A percentile compares a stretch with the other conserved stretches of the same genome.
phyloP scores from a whole-genome alignment of 2,329 filamentous ascomycete genomes.

The Lecanicillium sp. region DNA sequence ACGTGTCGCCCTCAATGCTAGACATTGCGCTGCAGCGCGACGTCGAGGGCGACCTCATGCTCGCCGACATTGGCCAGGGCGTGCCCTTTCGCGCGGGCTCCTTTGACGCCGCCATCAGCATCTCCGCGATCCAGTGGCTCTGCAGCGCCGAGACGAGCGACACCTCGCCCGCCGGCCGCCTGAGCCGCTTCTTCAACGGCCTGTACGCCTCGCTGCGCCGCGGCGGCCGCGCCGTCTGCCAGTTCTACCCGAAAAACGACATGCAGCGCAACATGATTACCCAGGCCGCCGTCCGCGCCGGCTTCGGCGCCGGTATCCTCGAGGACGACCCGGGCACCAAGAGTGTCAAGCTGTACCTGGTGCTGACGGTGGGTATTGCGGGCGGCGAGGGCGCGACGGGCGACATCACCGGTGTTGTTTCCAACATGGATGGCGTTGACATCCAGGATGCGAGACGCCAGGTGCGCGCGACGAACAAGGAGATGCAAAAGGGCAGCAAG shows the following conservation, averaged over 20 bases:
- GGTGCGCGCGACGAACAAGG: constrained; percentile 36
- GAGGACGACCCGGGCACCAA: constrained; percentile 97
- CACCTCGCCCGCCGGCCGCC: constrained; percentile 67
- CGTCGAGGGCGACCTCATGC: constrained; percentile 85
- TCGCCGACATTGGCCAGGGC: constrained; percentile 92
- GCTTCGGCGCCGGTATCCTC: constrained; percentile 88
- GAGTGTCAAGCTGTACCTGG: constrained; percentile 92
- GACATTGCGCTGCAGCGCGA: constrained; percentile 86
- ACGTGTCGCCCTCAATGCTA: constrained; percentile 94
- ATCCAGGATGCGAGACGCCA: constrained; percentile 62
- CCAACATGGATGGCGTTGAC: constrained; percentile 82
- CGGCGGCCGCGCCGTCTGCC: constrained; percentile 85
- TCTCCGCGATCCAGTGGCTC: constrained; percentile 96
- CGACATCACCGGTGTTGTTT: constrained; percentile 86
- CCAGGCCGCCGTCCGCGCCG: constrained; percentile 81
- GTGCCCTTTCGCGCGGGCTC: constrained; percentile 86
- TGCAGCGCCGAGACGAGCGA: constrained; percentile 91
- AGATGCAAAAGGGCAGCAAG: constrained; percentile 73
- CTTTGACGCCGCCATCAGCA: constrained; percentile 92
- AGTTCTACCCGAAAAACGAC: constrained; percentile 98
- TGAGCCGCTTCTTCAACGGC: constrained; percentile 86
- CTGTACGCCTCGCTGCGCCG: constrained; percentile 77
- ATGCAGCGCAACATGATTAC: constrained; percentile 88
- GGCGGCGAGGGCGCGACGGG: constrained; percentile 45
- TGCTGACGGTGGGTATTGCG: constrained; percentile 74